These are phyloP conservation scores for Aspergillus mulundensis DNA, from an alignment of 495 filamentous ascomycete species.

Conservation along the genomic window DNA sequence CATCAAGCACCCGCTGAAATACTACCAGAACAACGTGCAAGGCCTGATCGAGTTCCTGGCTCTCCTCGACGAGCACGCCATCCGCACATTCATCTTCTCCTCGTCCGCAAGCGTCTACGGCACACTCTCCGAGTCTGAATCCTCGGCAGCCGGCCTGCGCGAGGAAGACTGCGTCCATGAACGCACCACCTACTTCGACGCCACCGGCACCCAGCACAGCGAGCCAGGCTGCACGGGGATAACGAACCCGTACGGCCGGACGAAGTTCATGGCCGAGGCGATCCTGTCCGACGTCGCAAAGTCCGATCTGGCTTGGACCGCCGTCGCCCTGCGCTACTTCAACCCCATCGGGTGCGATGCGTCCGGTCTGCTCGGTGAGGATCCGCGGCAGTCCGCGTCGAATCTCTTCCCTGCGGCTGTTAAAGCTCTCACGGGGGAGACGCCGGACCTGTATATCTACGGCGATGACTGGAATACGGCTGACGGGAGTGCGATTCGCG, in stretches of 20 bases:
- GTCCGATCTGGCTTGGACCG: constrained; percentile 54
- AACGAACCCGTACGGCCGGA: constrained; percentile 59
- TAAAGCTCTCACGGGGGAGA: constrained; percentile 52
- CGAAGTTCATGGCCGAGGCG: constrained; percentile 60
- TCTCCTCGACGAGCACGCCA: constrained; percentile 48
- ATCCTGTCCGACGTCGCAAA: constrained; percentile 55
- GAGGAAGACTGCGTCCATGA: constrained; percentile 58
- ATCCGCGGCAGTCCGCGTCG: constrained; percentile 52
- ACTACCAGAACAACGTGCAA: constrained; percentile 61
- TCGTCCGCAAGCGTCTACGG: constrained; percentile 64
- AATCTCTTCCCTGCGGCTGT: constrained; percentile 59
- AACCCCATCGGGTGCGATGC: constrained; percentile 62
- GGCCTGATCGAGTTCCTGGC: constrained; percentile 53
- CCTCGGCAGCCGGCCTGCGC: constrained; percentile 39
- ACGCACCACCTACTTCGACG: constrained; percentile 25
- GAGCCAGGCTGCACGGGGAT: constrained; percentile 48
- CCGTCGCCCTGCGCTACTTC: constrained; percentile 60
- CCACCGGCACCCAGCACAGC: constrained; percentile 21
- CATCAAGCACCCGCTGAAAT: constrained; percentile 52
- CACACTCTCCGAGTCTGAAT: constrained; percentile 34
- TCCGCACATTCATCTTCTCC: constrained; percentile 62
- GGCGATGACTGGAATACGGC: constrained; percentile 58
- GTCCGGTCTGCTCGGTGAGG: constrained; percentile 57
- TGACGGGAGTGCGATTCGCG: constrained; percentile 54
- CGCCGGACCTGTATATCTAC: constrained; percentile 49